These are phyloP conservation scores for Astraeus odoratus DNA, from an alignment of 768 basidiomycete species.

Conservation along the genomic window DNA sequence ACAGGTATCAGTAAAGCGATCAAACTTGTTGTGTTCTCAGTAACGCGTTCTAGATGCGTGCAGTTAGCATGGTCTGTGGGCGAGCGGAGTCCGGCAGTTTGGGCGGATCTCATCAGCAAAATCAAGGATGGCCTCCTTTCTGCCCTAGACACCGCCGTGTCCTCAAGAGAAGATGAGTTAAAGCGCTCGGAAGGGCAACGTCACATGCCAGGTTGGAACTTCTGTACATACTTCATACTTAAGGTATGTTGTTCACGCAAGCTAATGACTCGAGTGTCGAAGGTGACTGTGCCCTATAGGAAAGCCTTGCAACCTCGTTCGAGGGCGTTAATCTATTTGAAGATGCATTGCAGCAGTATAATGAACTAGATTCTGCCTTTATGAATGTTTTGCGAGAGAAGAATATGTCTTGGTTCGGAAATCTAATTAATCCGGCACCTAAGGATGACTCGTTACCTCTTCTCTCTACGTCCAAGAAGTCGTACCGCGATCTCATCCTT, in stretches of 20 bases:
- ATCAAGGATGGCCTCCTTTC: slow-evolving; percentile 85
- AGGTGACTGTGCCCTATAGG: slow-evolving; percentile 41
- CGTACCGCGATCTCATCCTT: slow-evolving; percentile 84
- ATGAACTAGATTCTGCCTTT: slow-evolving; percentile 87
- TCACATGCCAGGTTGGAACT: slow-evolving; percentile 97
- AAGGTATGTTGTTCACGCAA: slow-evolving; percentile 53
- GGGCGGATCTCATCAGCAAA: slow-evolving; percentile 84
- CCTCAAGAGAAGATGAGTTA: slow-evolving; percentile 84
- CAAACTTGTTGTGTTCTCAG: slow-evolving; percentile 9
- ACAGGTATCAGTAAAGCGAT: slow-evolving; percentile 41
- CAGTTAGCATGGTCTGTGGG: slow-evolving; percentile 74
- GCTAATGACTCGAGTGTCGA: neutral
- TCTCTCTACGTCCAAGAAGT: slow-evolving; percentile 72
- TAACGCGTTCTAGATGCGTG: slow-evolving; percentile 51
- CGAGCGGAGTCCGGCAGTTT: slow-evolving; percentile 67
- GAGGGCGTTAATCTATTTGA: slow-evolving; percentile 86
- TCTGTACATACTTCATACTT: slow-evolving; percentile 92
- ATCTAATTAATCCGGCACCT: slow-evolving; percentile 60
- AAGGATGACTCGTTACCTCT: slow-evolving; percentile 79
- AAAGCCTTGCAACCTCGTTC: slow-evolving; percentile 88
- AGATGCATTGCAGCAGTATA: slow-evolving; percentile 83
- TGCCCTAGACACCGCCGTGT: slow-evolving; percentile 75
- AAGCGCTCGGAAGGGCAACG: slow-evolving; percentile 83
- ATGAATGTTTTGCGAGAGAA: slow-evolving; percentile 65
- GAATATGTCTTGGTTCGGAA: slow-evolving; percentile 90